A percentile compares a stretch with the other conserved stretches of the same genome.
Conservation (phyloP, 768 basidiomycete species). For the Chalciporus chontae region DNA sequence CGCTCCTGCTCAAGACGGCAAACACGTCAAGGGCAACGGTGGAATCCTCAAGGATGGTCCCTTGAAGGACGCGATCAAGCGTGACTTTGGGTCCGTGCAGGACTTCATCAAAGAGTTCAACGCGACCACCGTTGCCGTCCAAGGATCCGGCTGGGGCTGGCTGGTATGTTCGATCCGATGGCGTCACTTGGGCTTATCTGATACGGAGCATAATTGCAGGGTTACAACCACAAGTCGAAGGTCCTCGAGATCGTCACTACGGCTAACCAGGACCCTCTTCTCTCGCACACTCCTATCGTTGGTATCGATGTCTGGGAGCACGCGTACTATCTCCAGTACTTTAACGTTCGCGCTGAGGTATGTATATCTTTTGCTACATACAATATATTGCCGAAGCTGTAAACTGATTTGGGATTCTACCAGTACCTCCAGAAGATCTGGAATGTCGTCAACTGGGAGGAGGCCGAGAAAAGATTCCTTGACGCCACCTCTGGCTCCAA, state of each 20-base stretch:
- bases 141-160: conserved; percentile 98
- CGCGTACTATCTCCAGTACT: conserved; percentile 95
- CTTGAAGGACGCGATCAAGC: conserved; percentile 63
- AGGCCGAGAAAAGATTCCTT: conserved; percentile 64
- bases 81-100: conserved; percentile 69
- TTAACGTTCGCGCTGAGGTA: conserved; percentile 91
- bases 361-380: conserved; percentile 30
- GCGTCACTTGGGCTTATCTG: neutral
- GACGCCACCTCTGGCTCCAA: conserved; percentile 39
- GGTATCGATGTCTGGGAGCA: conserved; percentile 97
- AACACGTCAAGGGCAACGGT: conserved; percentile 58
- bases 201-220: conserved; percentile 39
- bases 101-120: conserved; percentile 81
- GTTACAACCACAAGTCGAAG: conserved; percentile 64
- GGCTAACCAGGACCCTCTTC: conserved; percentile 91
- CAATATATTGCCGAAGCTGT: neutral
- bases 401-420: neutral
- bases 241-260: conserved; percentile 87
- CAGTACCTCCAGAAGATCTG: conserved; percentile 78
- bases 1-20: conserved; percentile 49
- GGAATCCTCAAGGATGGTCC: conserved; percentile 62
- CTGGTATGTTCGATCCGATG: conserved; percentile 51
- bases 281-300: conserved; percentile 75
- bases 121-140: conserved; percentile 76
- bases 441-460: conserved; percentile 68